Base-by-base conservation (phyloP, 2,329 filamentous ascomycete species). In the Lachnellula occidentalis region DNA sequence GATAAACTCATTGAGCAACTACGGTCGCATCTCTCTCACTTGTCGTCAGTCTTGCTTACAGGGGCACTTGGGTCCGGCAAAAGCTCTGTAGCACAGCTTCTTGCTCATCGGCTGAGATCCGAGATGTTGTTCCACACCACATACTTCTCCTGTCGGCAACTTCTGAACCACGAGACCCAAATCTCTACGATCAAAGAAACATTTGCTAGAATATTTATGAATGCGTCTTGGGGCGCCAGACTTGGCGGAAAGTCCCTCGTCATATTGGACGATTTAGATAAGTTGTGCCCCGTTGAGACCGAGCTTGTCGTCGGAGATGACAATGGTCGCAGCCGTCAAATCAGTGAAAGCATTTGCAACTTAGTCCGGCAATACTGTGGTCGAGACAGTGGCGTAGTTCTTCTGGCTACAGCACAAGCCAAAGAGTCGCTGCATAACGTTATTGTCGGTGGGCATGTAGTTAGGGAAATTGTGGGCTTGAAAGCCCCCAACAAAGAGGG, bases 401-500 rank as follows among this genome's bases (percentile, higher is more conserved):
- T 99, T 50, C 77, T 99, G 9, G 92, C 90, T 4, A 97, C 92
- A 19, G 91, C 92, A 0, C 91, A 96, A 70, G 86, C 87, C 17
- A 99, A 99, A 68, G 94, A 99, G 60, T 86, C 90, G 0, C 74
- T 99, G 48, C 94, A 99, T 70, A 92, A 89, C 62, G 84, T 95
- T 15, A 82, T 99, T 50, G 83, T 97, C 54, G 90, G 92, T 21
- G 90, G 92, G 1, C 92, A 97, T 70, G 85, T 97, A 34, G 89
- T 96, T 37, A 85, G 91, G 48, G 94, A 99, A 68, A 96, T 96
- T 58, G 76, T 97, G 34, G 86, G 86, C 45, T 74, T 99, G 53
- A 94, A 92, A 67, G 92, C 94, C 0, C 94, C 94, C 0, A 88
- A 92, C 65, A 99, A 99, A 72, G 91, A 96, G 62, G 88, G 88